These are phyloP conservation scores for Apiotrichum laibachii DNA, from an alignment of 1,284 basidiomycete species.

Conservation along the genomic window DNA sequence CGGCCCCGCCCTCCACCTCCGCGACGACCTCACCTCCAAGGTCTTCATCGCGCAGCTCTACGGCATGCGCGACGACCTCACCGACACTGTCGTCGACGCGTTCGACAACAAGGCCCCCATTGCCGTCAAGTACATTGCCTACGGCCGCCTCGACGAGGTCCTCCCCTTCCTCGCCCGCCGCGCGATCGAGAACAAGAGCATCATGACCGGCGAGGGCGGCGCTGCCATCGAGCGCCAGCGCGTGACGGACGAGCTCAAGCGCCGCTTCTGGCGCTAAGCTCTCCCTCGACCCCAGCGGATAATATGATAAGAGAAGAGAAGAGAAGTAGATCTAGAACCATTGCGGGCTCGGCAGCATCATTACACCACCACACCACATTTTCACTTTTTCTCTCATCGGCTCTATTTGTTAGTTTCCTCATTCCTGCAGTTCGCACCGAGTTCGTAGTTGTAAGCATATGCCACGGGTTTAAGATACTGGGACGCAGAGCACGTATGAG, in stretches of 20 bases:
- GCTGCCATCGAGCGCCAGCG: constrained; percentile 58
- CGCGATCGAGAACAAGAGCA: constrained; percentile 73
- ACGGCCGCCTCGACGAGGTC: constrained; percentile 72
- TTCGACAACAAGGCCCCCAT: constrained; percentile 62
- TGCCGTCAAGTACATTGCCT: constrained; percentile 80
- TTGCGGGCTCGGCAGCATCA: no score
- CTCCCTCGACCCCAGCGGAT: background rate
- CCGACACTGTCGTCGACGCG: constrained; percentile 63
- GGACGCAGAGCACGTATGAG: no score
- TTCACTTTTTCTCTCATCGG: no score
- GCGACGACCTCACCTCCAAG: constrained; percentile 53
- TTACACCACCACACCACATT: background rate
- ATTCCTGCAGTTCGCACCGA: no score
- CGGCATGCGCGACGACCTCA: constrained; percentile 81
- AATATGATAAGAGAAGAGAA: background rate
- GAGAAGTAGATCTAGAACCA: background rate
- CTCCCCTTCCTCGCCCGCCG: constrained; percentile 72
- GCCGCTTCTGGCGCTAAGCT: constrained; percentile 5
- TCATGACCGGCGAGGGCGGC: constrained; percentile 60
- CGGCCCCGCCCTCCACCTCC: constrained; percentile 6
- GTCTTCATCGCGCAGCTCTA: constrained; percentile 79
- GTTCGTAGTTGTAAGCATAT: background rate
- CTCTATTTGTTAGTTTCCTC: background rate
- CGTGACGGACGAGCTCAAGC: constrained; percentile 22
- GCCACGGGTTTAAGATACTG: background rate